phyloP scores from a whole-genome alignment of 1,284 basidiomycete genomes.

The Ceratobasidium sp. region DNA sequence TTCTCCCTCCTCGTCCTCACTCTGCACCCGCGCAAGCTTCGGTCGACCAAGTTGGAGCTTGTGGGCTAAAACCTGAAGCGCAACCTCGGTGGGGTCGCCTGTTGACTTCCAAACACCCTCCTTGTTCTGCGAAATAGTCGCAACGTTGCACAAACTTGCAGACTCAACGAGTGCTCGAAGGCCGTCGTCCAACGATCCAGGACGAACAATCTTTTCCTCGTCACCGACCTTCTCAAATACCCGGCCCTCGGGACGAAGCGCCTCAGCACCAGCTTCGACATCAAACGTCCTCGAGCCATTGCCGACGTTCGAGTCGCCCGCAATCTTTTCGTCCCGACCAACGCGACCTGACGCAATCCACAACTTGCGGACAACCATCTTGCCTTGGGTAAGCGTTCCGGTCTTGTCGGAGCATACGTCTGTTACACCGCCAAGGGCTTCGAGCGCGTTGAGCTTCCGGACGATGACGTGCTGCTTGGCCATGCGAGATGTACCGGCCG shows the following conservation, averaged over 20 bases:
- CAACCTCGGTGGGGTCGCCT: constrained; percentile 78
- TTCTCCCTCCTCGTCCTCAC: constrained; percentile 9
- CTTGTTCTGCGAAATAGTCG: constrained; percentile 58
- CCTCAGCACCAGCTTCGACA: constrained; percentile 35
- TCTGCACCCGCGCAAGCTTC: constrained; percentile 33
- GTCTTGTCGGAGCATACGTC: constrained; percentile 73
- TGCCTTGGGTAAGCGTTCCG: constrained; percentile 59
- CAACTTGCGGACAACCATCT: constrained; percentile 54
- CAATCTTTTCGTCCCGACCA: constrained; percentile 25
- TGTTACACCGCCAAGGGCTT: constrained; percentile 70
- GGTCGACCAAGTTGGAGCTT: constrained; percentile 52
- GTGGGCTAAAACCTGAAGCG: constrained; percentile 73
- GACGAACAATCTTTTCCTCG: constrained; percentile 19
- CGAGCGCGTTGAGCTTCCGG: constrained; percentile 72
- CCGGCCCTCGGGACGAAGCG: constrained; percentile 28
- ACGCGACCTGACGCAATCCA: constrained; percentile 37
- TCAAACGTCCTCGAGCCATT: constrained; percentile 38
- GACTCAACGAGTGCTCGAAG: constrained; percentile 34
- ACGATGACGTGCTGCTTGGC: too few species aligned
- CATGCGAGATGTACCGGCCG: too few species aligned
- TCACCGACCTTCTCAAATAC: constrained; percentile 20
- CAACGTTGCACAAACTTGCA: constrained; percentile 62
- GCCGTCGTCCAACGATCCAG: constrained; percentile 26
- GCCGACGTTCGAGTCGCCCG: not conserved
- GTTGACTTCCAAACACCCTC: constrained; percentile 72